phyloP scores from a whole-genome alignment of 495 filamentous ascomycete species.

The Podospora sp. region DNA sequence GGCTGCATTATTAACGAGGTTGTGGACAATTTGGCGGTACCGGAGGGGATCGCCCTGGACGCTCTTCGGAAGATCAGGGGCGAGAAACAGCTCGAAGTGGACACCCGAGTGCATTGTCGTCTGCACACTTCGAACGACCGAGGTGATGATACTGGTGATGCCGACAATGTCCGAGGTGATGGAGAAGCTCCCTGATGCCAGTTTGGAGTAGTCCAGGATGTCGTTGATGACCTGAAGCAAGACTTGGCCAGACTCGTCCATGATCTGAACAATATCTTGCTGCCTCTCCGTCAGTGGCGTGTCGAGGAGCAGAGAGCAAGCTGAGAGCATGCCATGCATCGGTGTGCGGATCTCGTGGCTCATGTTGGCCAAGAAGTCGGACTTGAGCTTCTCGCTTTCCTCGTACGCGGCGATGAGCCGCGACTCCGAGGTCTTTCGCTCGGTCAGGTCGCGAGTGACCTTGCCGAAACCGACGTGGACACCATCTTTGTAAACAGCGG shows the following conservation, averaged over 20 bases:
- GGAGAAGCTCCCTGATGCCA: conserved; percentile 49
- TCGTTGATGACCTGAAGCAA: conserved; percentile 56
- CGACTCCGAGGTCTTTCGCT: conserved; percentile 60
- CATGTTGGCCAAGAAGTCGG: conserved; percentile 68
- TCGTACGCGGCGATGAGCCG: conserved; percentile 64
- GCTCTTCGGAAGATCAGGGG: conserved; percentile 43
- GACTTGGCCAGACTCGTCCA: conserved; percentile 51
- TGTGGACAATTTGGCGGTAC: conserved; percentile 53
- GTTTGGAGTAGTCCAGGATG: conserved; percentile 56
- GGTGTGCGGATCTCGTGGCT: conserved; percentile 57
- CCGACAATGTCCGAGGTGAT: conserved; percentile 48
- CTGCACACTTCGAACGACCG: conserved; percentile 54
- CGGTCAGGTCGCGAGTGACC: conserved; percentile 65
- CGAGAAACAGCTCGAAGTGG: conserved; percentile 41
- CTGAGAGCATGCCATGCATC: conserved; percentile 57
- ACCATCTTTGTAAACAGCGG: conserved; percentile 58
- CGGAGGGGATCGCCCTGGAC: conserved; percentile 51
- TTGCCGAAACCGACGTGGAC: conserved; percentile 66
- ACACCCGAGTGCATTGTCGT: conserved; percentile 38
- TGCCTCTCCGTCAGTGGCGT: conserved; percentile 42
- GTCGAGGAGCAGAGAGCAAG: conserved; percentile 48
- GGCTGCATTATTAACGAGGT: conserved; percentile 50
- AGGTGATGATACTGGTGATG: conserved; percentile 50
- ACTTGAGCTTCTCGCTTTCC: conserved; percentile 65
- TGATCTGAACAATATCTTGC: conserved; percentile 50